Evolutionary conservation across 2,329 filamentous ascomycete species (phyloP), one percentile per base, ranked within the genome.

Genomic region (Bertia moriformis): DNA sequence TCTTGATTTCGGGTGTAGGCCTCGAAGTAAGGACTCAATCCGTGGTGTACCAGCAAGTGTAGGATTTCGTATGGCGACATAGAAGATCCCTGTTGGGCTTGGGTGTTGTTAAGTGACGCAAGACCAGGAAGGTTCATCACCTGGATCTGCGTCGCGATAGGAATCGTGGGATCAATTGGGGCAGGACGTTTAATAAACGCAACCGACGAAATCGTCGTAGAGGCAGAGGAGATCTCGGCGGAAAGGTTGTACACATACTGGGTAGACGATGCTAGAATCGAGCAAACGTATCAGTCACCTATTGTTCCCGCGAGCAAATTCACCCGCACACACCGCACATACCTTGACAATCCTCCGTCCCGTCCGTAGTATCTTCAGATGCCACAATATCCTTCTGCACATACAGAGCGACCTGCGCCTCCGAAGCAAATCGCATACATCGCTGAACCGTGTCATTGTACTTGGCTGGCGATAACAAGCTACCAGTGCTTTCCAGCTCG

Each of bases 11-110:
- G 89, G 42, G 88, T 93, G 57, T 87, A 93, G 49, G 88, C 89
- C 66, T 99, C 89, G 56, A 98, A 98, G 61, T 95, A 96, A 29
- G 93, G 91, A 50, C 85, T 86, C 54, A 98, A 67, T 48, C 84
- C 87, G 56, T 87, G 81, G 60, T 94, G 88, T 47, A 99, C 75
- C 51, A 94, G 73, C 42, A 89, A 86, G 62, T 95, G 87, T 44
- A 98, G 68, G 49, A 89, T 81, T 61, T 96, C 89, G 61, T 87
- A 95, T 3, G 89, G 87, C 36, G 88, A 93, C 41, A 80, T 67
- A 18, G 78, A 69, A 41, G 78, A 71, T 42, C 78, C 79, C 56
- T 87, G 81, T 48, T 84, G 77, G 48, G 77, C 70, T 44, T 74
- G 68, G 39, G 72, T 65, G 48, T 72, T 76, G 49, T 74, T 78